Conservation (phyloP, 805 yeast species). For the Hanseniaspora valbyensis region DNA sequence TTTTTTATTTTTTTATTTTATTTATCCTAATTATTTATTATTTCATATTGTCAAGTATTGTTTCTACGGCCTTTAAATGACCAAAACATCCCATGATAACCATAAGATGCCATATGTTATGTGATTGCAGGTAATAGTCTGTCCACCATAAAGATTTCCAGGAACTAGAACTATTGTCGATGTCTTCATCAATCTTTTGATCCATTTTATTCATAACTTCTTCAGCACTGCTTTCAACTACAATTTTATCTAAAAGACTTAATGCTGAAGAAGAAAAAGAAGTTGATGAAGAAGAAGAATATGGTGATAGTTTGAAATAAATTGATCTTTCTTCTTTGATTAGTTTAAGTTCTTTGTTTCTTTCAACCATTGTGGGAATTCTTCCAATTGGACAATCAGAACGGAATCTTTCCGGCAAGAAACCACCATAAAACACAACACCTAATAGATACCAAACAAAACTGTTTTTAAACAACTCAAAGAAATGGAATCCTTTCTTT, state of each 20-base stretch:
- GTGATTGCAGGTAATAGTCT: constrained; percentile 64
- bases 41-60: background rate
- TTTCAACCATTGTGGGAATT: constrained; percentile 30
- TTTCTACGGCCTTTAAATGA: constrained; percentile 54
- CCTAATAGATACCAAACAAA: constrained; percentile 66
- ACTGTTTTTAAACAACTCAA: constrained; percentile 47
- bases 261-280: background rate
- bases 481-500: constrained; percentile 23
- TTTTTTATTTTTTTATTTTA: too few relatives aligned
- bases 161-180: constrained; percentile 26
- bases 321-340: constrained; percentile 26
- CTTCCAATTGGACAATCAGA: constrained; percentile 51
- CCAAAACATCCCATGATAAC: constrained; percentile 84
- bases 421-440: constrained; percentile 73
- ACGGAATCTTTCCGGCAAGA: constrained; percentile 84
- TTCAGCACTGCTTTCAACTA: background rate
- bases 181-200: constrained; percentile 12
- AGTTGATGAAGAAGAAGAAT: too few relatives aligned
- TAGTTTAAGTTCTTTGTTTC: constrained; percentile 25
- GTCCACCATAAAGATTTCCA: constrained; percentile 71
- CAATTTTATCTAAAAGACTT: background rate
- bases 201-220: background rate
- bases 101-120: constrained; percentile 87
- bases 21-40: background rate
- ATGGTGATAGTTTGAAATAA: constrained; percentile 37